Conservation (phyloP, 2,329 filamentous ascomycete species). For the Fonsecaea nubica region DNA sequence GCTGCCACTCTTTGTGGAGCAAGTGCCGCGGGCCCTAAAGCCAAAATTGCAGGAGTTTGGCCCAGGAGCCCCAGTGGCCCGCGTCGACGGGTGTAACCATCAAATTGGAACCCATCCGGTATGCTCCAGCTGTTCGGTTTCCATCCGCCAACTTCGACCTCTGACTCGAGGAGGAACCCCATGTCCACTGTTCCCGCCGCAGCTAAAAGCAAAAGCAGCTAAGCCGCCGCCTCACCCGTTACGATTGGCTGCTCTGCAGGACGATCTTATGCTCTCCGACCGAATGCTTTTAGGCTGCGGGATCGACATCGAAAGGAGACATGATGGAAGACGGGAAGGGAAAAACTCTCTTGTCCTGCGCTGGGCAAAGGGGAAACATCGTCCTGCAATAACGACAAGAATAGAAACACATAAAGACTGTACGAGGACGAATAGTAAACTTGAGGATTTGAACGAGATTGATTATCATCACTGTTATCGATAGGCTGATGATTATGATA, state of each 20-base stretch:
- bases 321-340: conserved; percentile 3
- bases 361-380: background rate
- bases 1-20: background rate
- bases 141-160: background rate
- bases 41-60: conserved; percentile 29
- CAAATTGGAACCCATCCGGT: conserved; percentile 9
- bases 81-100: conserved; percentile 14
- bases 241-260: conserved; percentile 29
- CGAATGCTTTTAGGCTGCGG: conserved; percentile 18
- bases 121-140: conserved; percentile 1
- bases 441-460: background rate
- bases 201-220: conserved; percentile 22
- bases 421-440: background rate
- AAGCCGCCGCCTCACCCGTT: conserved; percentile 33
- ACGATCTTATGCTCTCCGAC: conserved; percentile 17
- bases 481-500: conserved; percentile 31
- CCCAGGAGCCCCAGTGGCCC: background rate
- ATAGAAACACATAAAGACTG: background rate
- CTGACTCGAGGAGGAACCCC: conserved; percentile 1
- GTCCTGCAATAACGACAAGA: background rate
- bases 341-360: background rate
- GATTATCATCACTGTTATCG: conserved; percentile 21
- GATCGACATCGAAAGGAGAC: conserved; percentile 10
- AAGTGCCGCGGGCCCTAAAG: background rate
- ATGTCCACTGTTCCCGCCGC: conserved; percentile 12